Evolutionary conservation across 2,329 filamentous ascomycete species (phyloP).

Genomic region (Chalaropsis thielavioides): DNA sequence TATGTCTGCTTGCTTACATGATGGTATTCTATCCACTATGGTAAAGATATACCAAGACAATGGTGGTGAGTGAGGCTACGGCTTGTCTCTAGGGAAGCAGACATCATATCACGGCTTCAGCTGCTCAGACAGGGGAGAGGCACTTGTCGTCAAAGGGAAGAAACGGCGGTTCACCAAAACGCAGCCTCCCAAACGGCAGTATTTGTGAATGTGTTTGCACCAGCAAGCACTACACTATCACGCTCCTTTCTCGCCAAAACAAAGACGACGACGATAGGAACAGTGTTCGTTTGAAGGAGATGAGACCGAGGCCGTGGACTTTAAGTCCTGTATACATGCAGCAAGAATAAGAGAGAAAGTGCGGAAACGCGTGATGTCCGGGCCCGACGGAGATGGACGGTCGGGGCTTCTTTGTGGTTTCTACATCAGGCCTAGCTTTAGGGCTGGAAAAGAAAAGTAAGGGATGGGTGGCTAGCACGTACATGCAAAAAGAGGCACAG

Average conservation of each 20-base stretch:
- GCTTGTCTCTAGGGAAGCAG: too few species aligned
- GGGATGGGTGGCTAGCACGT: too few species aligned
- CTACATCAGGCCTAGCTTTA: neutral
- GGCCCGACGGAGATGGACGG: neutral
- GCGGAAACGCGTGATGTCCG: neutral
- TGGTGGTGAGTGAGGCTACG: too few species aligned
- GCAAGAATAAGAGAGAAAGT: neutral
- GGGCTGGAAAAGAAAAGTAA: neutral
- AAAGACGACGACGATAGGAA: neutral
- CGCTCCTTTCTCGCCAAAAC: neutral
- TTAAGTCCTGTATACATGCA: neutral
- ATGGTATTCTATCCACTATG: too few species aligned
- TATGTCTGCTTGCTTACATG: too few species aligned
- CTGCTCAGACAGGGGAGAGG: too few species aligned
- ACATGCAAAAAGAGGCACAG: neutral
- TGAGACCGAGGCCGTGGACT: neutral
- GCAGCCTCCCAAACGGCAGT: neutral
- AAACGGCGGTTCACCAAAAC: neutral
- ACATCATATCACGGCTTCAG: too few species aligned
- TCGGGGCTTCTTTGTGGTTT: neutral
- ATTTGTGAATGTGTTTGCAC: neutral
- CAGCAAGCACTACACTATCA: neutral
- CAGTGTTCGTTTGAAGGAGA: neutral
- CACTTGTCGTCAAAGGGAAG: too few species aligned
- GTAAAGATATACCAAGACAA: too few species aligned